These are phyloP conservation scores for Brasilioporus rufonigricans DNA, from an alignment of 768 basidiomycete genomes.

Conservation along the genomic window DNA sequence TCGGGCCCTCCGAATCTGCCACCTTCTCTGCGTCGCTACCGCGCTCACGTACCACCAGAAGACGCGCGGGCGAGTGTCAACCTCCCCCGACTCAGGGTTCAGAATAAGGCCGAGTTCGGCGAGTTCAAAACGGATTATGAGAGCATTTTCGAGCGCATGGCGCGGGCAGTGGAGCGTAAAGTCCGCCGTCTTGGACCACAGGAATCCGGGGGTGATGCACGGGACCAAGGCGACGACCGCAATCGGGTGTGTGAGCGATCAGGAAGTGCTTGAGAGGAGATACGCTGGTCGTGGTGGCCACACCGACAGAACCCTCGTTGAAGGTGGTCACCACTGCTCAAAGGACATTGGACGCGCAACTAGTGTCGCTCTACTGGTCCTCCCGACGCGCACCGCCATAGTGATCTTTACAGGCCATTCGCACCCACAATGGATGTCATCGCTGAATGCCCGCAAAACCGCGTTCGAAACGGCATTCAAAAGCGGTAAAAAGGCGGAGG, in stretches of 20 bases:
- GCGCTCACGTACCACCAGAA: constrained; percentile 91
- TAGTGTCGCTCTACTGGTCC: too few species aligned
- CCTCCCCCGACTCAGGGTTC: too few species aligned
- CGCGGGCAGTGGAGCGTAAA: constrained; percentile 54
- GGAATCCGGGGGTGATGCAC: constrained; percentile 81
- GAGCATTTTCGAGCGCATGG: constrained; percentile 85
- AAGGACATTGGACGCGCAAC: too few species aligned
- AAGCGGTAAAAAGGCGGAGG: constrained; percentile 53
- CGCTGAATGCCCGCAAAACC: constrained; percentile 64
- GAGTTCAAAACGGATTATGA: constrained; percentile 81
- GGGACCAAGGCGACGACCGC: constrained; percentile 81
- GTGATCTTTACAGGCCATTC: too few species aligned
- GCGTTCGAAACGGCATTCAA: constrained; percentile 69
- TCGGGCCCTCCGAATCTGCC: too few species aligned
- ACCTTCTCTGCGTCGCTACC: constrained; percentile 89
- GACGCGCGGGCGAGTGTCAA: constrained; percentile 87
- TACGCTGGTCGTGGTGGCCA: constrained; percentile 19
- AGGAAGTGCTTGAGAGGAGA: constrained; percentile 67
- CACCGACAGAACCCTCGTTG: constrained; percentile 32
- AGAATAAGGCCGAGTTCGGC: too few species aligned
- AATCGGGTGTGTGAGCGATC: constrained; percentile 73
- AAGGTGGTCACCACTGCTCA: constrained; percentile 40
- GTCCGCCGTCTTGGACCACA: constrained; percentile 85
- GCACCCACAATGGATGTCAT: constrained; percentile 79
- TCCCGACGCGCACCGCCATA: too few species aligned